These are phyloP conservation scores for Teratosphaeria epicoccoides DNA, from an alignment of 2,329 filamentous ascomycete species.

Conservation along the genomic window DNA sequence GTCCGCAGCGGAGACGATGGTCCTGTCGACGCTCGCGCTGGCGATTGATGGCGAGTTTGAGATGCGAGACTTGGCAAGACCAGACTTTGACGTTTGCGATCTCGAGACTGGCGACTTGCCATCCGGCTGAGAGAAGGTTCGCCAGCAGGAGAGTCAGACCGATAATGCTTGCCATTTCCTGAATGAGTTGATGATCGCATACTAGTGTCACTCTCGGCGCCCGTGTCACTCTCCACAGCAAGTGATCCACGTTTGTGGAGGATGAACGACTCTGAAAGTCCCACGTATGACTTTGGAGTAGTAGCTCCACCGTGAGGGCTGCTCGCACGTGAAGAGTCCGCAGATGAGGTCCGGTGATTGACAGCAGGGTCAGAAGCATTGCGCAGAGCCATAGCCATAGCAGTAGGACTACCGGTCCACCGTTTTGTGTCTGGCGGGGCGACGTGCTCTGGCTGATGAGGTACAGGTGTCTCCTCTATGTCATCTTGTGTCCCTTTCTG, in stretches of 20 bases:
- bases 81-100: conserved; percentile 77
- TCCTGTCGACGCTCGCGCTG: conserved; percentile 60
- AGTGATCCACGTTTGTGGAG: conserved; percentile 67
- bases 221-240: conserved; percentile 70
- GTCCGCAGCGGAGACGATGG: conserved; percentile 73
- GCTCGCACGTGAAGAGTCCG: conserved; percentile 71
- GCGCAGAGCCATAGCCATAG: conserved; percentile 47
- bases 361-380: conserved; percentile 42
- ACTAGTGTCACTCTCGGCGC: conserved; percentile 79
- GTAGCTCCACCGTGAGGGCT: conserved; percentile 76
- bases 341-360: conserved; percentile 46
- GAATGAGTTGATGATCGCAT: conserved; percentile 68
- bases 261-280: conserved; percentile 41
- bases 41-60: conserved; percentile 78
- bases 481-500: conserved; percentile 48
- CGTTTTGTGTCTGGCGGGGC: conserved; percentile 1
- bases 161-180: conserved; percentile 30
- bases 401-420: conserved; percentile 30
- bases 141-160: conserved; percentile 83
- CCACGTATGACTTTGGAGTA: conserved; percentile 75
- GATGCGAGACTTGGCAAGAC: conserved; percentile 62
- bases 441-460: not conserved
- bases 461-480: conserved; percentile 27
- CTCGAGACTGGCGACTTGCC: conserved; percentile 55
- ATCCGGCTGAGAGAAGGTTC: conserved; percentile 69